Conservation (phyloP, 345 rosid species). For the Salix arbutifolia region DNA sequence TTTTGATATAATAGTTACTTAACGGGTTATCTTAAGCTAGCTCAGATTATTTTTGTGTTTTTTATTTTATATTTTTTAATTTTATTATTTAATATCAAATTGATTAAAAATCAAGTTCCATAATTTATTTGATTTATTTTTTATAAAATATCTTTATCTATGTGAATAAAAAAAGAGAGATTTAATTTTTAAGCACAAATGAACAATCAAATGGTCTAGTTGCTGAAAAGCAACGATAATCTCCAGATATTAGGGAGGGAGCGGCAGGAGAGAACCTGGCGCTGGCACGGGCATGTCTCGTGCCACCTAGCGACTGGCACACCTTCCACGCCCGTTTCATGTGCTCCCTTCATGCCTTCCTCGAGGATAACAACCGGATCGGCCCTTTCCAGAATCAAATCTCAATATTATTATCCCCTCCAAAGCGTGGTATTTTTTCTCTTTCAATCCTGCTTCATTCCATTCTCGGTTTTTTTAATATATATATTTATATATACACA, state of each 20-base stretch:
- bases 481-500: background rate
- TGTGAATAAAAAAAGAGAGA: no score
- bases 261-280: background rate
- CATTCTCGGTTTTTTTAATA: background rate
- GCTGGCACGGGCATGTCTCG: conserved; percentile 14
- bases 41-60: no score
- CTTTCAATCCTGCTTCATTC: background rate
- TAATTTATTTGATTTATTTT: no score
- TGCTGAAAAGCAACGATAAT: background rate
- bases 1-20: no score
- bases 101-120: no score
- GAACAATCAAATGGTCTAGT: background rate
- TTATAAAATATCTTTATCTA: no score
- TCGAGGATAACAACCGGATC: background rate
- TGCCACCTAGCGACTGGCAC: conserved; percentile 7
- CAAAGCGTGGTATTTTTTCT: no score
- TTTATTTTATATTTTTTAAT: no score
- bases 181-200: background rate
- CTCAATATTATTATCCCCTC: no score
- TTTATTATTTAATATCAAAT: no score
- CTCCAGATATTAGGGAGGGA: background rate
- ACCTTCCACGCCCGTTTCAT: background rate
- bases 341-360: conserved; percentile 11
- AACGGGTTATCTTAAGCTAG: no score
- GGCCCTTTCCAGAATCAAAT: background rate